These are phyloP conservation scores for Jimgerdemannia flammicorona DNA, from an alignment of 192 early-diverging fungal genomes.

Conservation along the genomic window DNA sequence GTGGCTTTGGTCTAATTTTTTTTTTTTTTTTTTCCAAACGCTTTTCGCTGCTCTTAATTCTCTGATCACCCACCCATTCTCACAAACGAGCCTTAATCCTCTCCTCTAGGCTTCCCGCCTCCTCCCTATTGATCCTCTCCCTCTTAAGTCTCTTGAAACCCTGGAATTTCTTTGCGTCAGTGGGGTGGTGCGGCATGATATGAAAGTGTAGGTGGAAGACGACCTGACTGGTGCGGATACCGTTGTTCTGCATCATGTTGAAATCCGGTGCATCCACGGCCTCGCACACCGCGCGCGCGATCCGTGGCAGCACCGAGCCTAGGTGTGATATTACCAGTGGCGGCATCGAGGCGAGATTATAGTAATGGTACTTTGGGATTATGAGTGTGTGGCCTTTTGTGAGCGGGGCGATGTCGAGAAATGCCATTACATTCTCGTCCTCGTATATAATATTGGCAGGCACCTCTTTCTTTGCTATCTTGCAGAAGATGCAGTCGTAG, in stretches of 20 bases:
- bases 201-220: constrained; percentile 19
- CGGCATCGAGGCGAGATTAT: constrained; percentile 5
- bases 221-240: constrained; percentile 7
- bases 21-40: too few relatives aligned
- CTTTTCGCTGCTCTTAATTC: too few relatives aligned
- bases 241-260: constrained; percentile 19
- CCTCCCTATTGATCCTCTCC: not conserved
- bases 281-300: constrained; percentile 5
- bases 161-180: not conserved
- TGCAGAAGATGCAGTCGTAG: constrained; percentile 20
- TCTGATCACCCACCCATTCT: not conserved
- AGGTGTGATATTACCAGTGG: constrained; percentile 5
- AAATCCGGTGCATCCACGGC: constrained; percentile 6
- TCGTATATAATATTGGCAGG: constrained; percentile 9
- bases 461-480: constrained; percentile 4
- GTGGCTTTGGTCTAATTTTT: too few relatives aligned
- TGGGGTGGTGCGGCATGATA: constrained; percentile 6
- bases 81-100: not conserved
- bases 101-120: not conserved
- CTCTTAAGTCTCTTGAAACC: not conserved
- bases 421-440: constrained; percentile 12
- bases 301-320: constrained; percentile 6
- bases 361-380: constrained; percentile 12
- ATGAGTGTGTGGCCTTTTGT: constrained; percentile 19
- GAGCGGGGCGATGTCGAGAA: constrained; percentile 15